Base-by-base conservation (phyloP, 106 monocot species). In the Amphibolis antarctica region DNA sequence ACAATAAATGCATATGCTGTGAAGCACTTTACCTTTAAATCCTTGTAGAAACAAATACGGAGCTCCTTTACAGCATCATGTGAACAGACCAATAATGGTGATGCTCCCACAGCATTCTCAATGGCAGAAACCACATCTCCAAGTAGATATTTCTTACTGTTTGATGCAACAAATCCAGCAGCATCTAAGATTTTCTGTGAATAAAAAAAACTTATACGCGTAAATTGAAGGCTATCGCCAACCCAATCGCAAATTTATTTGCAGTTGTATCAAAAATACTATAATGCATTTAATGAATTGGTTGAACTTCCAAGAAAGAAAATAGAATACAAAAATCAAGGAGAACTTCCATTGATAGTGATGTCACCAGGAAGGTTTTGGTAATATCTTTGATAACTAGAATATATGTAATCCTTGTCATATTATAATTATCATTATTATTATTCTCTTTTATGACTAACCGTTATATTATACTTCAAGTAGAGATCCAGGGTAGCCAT, bases 391-490 rank as follows among this genome's bases (percentile, higher is more conserved):
- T 36, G 7, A 4, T 36, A 36, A 4, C 2, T 36, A 36, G 36
- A 7, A 36, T 36, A 36, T 36, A 36, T 36, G 36, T 36, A 2
- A 36, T 36, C 36, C n/a, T n/a, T n/a, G n/a, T 24, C 20, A 25
- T 10, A 11, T 26, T 11, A 57, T 26, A 13, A 1, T 25, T 12
- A 27, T 20, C 27, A 4, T n/a, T 7, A 26, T 7, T 10, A 24
- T 10, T 55, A 4, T 31, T 12, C 10, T n/a, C 36, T 36, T 36
- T 31, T 24, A 31, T 5, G 24, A 61, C 63, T 3, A 15, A 96
- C 96, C 81, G 96, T 90, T 31, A 96, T 76, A 57, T 96, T 96
- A 55, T 96, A 85, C 71, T 87, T 96, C 70, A 71, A 70, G 82
- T 96, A 96, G 31, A 96, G 74, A 65, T 87, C 78, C 66, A 96